Evolutionary conservation across 202 grass and related monocot species (phyloP), one percentile per base, ranked within the genome.

Genomic region (Carex sylvatica): DNA sequence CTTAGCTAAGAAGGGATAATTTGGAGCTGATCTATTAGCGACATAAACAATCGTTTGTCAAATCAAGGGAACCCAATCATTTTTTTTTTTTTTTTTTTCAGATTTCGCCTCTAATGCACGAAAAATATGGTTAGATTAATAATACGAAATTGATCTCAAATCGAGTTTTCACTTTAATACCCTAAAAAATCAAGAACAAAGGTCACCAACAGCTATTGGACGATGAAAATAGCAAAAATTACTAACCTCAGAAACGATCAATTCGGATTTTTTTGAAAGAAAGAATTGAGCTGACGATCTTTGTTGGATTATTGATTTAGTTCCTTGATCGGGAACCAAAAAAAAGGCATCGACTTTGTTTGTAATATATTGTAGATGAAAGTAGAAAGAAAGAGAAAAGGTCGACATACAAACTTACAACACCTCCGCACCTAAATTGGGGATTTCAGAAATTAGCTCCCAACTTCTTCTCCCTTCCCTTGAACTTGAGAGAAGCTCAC

Each of bases 381-480:
- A 82, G 5, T 6, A 64, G 15, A 49, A 74, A 55, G 15, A 9
- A 6, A 73, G 22, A 51, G n/a, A 46, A 51, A 31, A 62, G 78
- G 59, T 68, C 79, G 40, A 23, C 11, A 22, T 67, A 20, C 62
- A 54, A 68, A 68, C 61, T 66, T 82, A 82, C 79, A 80, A 80
- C 51, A 33, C 33, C 26, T 80, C 36, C 26, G 52, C 55, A 42
- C 61, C 44, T 4, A 68, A 81, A 82, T 82, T 82, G 79, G 79
- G 61, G 62, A 68, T 68, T 82, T 54, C 0, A 8, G 61, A 30
- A 44, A 82, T 76, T 14, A 67, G 78, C 78, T 81, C 36, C 18
- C n/a, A 81, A 51, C 20, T 47, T 81, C 75, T 59, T 30, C 60
- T 16, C 44, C 22, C 22, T 67, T 46, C 18, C 31, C 12, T 52